Conservation (phyloP, 768 basidiomycete genomes). For the Pleurotus tuoliensis region DNA sequence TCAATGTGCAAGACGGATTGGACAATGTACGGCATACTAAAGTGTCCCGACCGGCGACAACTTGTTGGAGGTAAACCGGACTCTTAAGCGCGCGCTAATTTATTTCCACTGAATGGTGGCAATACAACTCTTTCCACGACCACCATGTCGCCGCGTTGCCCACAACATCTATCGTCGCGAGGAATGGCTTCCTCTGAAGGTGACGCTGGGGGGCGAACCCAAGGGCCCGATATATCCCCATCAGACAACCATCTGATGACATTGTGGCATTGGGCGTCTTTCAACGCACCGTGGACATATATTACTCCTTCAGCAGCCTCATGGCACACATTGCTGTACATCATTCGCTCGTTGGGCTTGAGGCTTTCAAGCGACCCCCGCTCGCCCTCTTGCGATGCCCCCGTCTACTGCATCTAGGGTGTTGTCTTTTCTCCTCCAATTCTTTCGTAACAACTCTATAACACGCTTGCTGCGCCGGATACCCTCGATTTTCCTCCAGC, state of each 20-base stretch:
- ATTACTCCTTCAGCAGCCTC: conserved; percentile 3
- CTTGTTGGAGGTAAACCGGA: too few species aligned
- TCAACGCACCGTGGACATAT: neutral
- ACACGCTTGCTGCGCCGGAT: neutral
- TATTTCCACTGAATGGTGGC: too few species aligned
- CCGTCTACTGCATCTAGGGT: neutral
- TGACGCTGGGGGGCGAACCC: too few species aligned
- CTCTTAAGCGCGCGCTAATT: too few species aligned
- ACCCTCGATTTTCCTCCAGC: neutral
- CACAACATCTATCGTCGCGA: too few species aligned
- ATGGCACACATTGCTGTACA: neutral
- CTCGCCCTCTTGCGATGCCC: conserved; percentile 4
- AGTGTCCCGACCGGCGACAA: too few species aligned
- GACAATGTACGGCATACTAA: too few species aligned
- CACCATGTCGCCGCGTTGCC: too few species aligned
- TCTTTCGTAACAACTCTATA: conserved; percentile 3
- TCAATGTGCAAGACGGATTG: neutral
- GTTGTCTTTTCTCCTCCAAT: neutral
- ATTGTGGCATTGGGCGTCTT: conserved; percentile 1
- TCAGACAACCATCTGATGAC: neutral
- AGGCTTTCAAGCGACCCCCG: neutral
- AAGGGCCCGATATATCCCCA: too few species aligned
- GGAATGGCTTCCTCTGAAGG: neutral
- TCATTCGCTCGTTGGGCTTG: neutral
- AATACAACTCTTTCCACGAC: too few species aligned